Evolutionary conservation across 1,139 yeast genomes (phyloP), one percentile per base, ranked within the genome.

Genomic region (Yamadazyma dushanensis): DNA sequence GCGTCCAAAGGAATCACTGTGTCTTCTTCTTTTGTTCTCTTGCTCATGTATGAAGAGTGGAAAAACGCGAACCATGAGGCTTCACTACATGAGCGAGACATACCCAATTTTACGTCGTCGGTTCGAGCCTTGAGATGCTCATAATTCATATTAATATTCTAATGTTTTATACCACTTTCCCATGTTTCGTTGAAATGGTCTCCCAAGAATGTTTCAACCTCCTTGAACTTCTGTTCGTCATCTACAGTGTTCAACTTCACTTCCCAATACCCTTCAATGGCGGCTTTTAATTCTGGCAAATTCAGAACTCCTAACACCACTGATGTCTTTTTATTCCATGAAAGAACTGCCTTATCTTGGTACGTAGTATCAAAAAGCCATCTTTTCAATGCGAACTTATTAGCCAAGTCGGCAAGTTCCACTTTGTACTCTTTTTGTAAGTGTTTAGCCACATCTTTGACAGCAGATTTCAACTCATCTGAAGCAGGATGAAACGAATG

Each of bases 401-500:
- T 81, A 3, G 96, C 87, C 44, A 89, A 59, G 42, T 84, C 94
- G 0, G 96, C 95, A 43, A 90, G 62, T 41, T 86, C 94, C 3
- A 76, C 66, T 14, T 69, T 51, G 5, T 73, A 56, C 2, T 71
- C 56, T 2, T 51, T 39, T 26, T 61, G 50, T 26, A 78, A 64
- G 29, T 56, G 50, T 13, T 59, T 50, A 0, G 90, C 87, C 6
- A 84, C 73, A 10, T 67, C 57, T 15, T 65, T 58, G 5, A 84
- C 83, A n/a, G 66, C 66, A 2, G 62, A 58, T 44, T 76, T 80
- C 45, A 90, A 65, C n/a, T 56, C 73, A n/a, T 57, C 49, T 0
- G 81, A 60, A 1, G 88, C 95, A 0, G 97, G 97, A 53, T 90
- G 97, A 70, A 89, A 90, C 1, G 70, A 53, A 45, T 76, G 84